Conservation (phyloP, 495 filamentous ascomycete genomes). For the Pyrenopolyporus hunteri region DNA sequence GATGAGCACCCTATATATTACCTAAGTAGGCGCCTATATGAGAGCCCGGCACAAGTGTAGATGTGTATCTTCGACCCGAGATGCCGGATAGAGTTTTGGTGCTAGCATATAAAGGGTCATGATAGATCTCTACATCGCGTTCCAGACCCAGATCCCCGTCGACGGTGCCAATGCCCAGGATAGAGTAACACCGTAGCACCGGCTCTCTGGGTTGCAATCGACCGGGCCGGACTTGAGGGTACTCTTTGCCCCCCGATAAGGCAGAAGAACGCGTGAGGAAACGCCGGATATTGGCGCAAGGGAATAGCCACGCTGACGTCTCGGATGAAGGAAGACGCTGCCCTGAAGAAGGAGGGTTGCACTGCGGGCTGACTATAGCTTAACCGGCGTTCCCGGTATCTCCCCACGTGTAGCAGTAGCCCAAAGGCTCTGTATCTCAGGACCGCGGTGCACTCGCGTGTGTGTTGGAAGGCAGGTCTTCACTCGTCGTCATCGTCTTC, state of each 20-base stretch:
- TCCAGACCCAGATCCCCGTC: background rate
- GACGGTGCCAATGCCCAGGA: too few species aligned
- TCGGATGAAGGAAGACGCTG: background rate
- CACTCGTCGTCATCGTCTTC: conserved; percentile 70
- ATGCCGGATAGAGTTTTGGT: background rate
- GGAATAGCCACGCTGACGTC: background rate
- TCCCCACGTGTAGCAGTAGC: too few species aligned
- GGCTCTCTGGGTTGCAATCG: too few species aligned
- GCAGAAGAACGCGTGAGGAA: background rate
- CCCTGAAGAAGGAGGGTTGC: too few species aligned
- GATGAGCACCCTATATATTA: too few species aligned
- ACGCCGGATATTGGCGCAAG: background rate
- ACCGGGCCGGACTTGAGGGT: too few species aligned
- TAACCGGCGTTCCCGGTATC: background rate
- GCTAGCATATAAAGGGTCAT: background rate
- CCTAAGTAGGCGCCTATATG: too few species aligned
- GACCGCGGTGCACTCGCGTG: too few species aligned
- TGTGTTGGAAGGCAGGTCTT: background rate
- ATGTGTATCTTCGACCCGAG: background rate
- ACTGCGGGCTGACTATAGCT: background rate
- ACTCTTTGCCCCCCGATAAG: too few species aligned
- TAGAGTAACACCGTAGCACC: too few species aligned
- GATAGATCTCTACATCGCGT: background rate
- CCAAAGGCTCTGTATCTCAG: too few species aligned
- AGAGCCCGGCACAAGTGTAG: background rate